Base-by-base conservation (phyloP, 1,284 basidiomycete genomes). In the Cystobasidium sp. region DNA sequence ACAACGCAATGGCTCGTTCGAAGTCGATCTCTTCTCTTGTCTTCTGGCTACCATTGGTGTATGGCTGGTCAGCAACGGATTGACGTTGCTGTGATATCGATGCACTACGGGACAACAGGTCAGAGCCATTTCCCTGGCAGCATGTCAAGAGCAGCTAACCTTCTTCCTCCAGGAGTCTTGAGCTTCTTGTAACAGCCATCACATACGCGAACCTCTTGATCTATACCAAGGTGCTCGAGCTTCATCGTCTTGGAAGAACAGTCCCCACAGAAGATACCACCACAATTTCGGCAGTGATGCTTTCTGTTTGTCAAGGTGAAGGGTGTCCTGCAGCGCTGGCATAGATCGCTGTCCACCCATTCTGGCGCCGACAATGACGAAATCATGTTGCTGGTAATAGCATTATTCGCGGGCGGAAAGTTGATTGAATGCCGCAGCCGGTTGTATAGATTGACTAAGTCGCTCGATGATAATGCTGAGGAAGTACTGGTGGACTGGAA, bases 211-310 rank as follows among this genome's bases (percentile, higher is more conserved):
- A 99, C 97, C 68, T 92, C 90, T 80, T 97, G 91, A 3, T 89
- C 87, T 79, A 99, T 95, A 12, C 97, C 97, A 80, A 93, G 97
- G 82, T 95, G 92, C 0, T 97, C 95, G 14, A 99, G 85, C 0
- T 93, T 84, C 83, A 94, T 88, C 1, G 86, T 86, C 83, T 94
- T 92, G 51, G 91, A 90, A 0, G 94, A 95, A 83, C 97, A 99
- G 68, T 89, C 87, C 76, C 96, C 93, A 83, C 97, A 95, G 81
- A 97, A 99, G 20, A 99, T 93, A 80, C 92, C 90, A 9, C 97
- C 97, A 82, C 97, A 99, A 83, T 98, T 98, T 8, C 97, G 88
- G 82, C 97, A 99, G 82, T 99, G 97, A 81, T 99, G 97, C 82
- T 98, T 98, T 74, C 97, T 89, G 81, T 97, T 98, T 52, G 95